A percentile compares a stretch with the other conserved stretches of the same genome.
phyloP scores from a whole-genome alignment of 108 stramenopile species.

The Stephanodiscus minutulus region DNA sequence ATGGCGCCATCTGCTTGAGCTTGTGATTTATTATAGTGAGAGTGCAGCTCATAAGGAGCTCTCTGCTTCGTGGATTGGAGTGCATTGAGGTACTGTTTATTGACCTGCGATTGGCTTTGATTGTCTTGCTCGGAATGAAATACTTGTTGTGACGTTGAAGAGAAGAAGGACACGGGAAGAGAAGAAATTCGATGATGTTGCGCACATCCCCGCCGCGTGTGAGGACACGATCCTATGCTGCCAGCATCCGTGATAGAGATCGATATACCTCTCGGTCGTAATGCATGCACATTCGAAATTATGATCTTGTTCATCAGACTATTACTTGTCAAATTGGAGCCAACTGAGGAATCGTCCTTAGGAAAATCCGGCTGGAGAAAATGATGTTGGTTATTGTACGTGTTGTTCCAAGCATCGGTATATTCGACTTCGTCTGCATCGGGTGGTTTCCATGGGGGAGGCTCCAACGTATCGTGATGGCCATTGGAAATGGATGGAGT shows the following conservation, averaged over 20 bases:
- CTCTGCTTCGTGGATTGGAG: constrained; percentile 19
- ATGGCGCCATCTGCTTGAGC: constrained; percentile 41
- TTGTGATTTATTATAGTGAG: constrained; percentile 30
- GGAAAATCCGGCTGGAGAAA: constrained; percentile 13
- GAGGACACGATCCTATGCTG: constrained; percentile 26
- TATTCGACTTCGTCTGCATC: constrained; percentile 38
- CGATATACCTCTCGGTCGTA: constrained; percentile 37
- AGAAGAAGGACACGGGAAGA: constrained; percentile 23
- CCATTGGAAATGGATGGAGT: constrained; percentile 9
- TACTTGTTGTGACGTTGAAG: constrained; percentile 9
- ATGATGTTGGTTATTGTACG: constrained; percentile 32
- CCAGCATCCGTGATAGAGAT: constrained; percentile 10
- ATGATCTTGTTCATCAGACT: constrained; percentile 20
- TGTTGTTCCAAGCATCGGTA: constrained; percentile 40
- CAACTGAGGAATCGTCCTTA: constrained; percentile 30
- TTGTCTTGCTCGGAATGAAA: constrained; percentile 5
- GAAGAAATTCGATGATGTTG: constrained; percentile 31
- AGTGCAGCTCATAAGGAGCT: constrained; percentile 31
- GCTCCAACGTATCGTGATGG: constrained; percentile 27
- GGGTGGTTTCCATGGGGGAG: constrained; percentile 43
- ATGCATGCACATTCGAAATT: constrained; percentile 8
- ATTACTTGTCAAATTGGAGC: constrained; percentile 40
- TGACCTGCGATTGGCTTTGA: neutral
- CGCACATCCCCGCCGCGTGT: constrained; percentile 1
- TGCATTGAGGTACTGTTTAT: constrained; percentile 12